phyloP scores from a whole-genome alignment of 225 moss, liverwort and hornwort genomes.

The Asterella californica region DNA sequence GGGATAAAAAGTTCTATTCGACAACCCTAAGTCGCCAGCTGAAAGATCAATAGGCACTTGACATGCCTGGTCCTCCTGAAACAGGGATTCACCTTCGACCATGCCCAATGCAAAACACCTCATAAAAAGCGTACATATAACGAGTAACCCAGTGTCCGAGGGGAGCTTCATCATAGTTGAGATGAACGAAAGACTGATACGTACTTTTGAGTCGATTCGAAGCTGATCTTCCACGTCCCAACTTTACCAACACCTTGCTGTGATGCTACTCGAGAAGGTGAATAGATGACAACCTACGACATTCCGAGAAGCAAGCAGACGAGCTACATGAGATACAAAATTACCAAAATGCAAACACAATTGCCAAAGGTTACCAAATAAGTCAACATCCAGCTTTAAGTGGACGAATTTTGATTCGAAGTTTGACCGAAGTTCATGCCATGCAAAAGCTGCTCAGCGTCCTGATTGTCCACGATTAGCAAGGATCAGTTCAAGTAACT shows the following conservation, averaged over 20 bases:
- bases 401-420: not conserved
- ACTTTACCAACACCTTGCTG: slow-evolving; percentile 66
- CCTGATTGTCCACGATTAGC: not conserved
- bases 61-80: not conserved
- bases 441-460: not conserved
- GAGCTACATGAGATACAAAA: not conserved
- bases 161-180: not conserved
- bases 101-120: not conserved
- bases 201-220: slow-evolving; percentile 92
- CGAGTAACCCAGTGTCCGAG: not conserved
- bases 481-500: not conserved
- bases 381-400: not conserved
- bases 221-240: slow-evolving; percentile 72
- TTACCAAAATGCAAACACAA: not conserved
- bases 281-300: slow-evolving; percentile 76
- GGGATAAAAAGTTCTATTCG: no score
- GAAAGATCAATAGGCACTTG: not conserved
- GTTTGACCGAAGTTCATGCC: not conserved
- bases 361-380: not conserved
- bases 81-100: not conserved
- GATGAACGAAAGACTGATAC: not conserved
- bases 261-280: slow-evolving; percentile 72
- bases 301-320: not conserved
- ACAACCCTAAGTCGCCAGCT: not conserved
- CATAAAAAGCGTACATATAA: not conserved